These are phyloP conservation scores for Dendrocalamus latiflorus DNA, from an alignment of 202 grass and related monocot species.

Conservation along the genomic window DNA sequence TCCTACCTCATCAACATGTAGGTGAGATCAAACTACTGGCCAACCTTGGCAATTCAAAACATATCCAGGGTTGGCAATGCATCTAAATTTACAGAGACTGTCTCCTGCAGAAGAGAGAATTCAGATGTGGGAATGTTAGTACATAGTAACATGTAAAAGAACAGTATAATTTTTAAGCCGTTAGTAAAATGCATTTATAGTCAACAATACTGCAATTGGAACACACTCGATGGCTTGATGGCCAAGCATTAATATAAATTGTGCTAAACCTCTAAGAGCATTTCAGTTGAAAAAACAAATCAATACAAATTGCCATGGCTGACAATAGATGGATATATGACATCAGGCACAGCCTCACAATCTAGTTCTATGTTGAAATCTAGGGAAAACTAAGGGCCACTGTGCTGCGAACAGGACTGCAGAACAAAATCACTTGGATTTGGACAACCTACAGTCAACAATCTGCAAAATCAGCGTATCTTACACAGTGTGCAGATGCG, in stretches of 20 bases:
- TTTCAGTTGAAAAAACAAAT: not conserved
- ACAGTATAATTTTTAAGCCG: not conserved
- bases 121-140: conserved; percentile 16
- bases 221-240: not conserved
- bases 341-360: not conserved
- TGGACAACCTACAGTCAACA: not conserved
- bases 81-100: conserved; percentile 40
- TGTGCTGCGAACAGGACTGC: not conserved
- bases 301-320: not conserved
- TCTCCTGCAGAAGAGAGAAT: conserved; percentile 39
- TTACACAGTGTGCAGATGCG: not conserved
- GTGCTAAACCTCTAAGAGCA: not conserved
- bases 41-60: conserved; percentile 31
- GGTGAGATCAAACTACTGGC: conserved; percentile 1
- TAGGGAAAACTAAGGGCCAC: not conserved
- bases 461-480: not conserved
- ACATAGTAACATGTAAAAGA: not conserved
- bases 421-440: not conserved
- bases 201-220: not conserved
- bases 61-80: conserved; percentile 30
- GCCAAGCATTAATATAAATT: not conserved
- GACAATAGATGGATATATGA: not conserved
- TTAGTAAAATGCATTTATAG: not conserved
- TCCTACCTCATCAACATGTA: not conserved
- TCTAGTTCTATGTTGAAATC: not conserved